These are phyloP conservation scores for Juncus effusus DNA, from an alignment of 176 grass and related monocot species.

Conservation along the genomic window DNA sequence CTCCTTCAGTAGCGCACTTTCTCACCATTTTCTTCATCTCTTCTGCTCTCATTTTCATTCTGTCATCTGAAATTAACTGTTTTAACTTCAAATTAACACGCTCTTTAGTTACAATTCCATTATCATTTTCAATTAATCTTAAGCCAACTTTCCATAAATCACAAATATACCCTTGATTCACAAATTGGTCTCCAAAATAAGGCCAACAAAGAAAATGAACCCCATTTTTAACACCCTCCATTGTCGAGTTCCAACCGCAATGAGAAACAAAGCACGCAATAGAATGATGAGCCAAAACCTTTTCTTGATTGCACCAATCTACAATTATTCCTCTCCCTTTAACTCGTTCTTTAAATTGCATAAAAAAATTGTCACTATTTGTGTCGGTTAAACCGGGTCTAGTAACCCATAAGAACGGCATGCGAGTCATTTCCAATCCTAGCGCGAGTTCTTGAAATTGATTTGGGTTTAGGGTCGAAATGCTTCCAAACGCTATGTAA, in stretches of 20 bases:
- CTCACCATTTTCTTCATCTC: no score
- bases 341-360: conserved; percentile 16
- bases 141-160: conserved; percentile 46
- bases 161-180: conserved; percentile 51
- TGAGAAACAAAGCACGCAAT: conserved; percentile 46
- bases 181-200: conserved; percentile 49
- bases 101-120: conserved; percentile 36
- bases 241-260: conserved; percentile 51
- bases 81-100: not conserved
- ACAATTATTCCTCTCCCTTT: conserved; percentile 13
- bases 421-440: conserved; percentile 31
- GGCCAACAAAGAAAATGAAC: conserved; percentile 63
- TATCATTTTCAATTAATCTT: conserved; percentile 26
- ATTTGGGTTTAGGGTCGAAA: conserved; percentile 21
- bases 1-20: no score
- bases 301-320: conserved; percentile 10
- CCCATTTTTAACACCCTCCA: conserved; percentile 45
- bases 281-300: conserved; percentile 35
- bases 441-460: conserved; percentile 54
- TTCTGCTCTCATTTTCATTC: no score
- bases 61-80: not conserved
- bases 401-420: conserved; percentile 60
- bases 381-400: conserved; percentile 33
- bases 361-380: conserved; percentile 17
- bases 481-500: conserved; percentile 69